These are phyloP conservation scores for Amanita exitialis DNA, from an alignment of 768 basidiomycete genomes.

Conservation along the genomic window DNA sequence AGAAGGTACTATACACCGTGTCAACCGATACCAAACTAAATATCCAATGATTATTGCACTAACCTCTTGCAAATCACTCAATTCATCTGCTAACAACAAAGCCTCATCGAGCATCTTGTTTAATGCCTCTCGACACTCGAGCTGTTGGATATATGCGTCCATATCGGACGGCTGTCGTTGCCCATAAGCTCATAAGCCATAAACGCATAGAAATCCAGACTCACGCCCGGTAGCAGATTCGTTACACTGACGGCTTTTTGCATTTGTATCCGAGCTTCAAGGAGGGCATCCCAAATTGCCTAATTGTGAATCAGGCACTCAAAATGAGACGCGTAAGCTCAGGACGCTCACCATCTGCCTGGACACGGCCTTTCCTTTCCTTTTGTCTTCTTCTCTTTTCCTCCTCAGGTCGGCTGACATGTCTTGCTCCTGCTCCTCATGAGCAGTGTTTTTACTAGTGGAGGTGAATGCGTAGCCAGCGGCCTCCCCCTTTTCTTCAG, in stretches of 20 bases:
- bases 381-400: slow-evolving; percentile 57
- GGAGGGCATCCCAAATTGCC: slow-evolving; percentile 77
- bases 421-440: slow-evolving; percentile 24
- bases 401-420: slow-evolving; percentile 43
- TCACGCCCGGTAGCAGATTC: slow-evolving; percentile 57
- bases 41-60: slow-evolving; percentile 5
- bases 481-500: slow-evolving; percentile 1
- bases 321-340: neutral
- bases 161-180: slow-evolving; percentile 21
- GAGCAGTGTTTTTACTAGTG: slow-evolving; percentile 5
- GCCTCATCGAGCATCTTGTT: slow-evolving; percentile 52
- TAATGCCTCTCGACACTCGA: slow-evolving; percentile 35
- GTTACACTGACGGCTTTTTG: slow-evolving; percentile 69
- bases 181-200: neutral
- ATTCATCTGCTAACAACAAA: slow-evolving; percentile 48
- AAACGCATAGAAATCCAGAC: slow-evolving; percentile 13
- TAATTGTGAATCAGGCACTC: slow-evolving; percentile 20
- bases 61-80: slow-evolving; percentile 64
- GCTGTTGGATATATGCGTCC: slow-evolving; percentile 24
- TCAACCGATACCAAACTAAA: neutral
- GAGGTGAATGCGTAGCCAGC: neutral
- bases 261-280: slow-evolving; percentile 86
- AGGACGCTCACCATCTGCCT: slow-evolving; percentile 63
- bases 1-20: slow-evolving; percentile 29
- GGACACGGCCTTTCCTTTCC: slow-evolving; percentile 78